These are phyloP conservation scores for Aspergillus sp. DNA, from an alignment of 2,329 filamentous ascomycete genomes.

Conservation along the genomic window DNA sequence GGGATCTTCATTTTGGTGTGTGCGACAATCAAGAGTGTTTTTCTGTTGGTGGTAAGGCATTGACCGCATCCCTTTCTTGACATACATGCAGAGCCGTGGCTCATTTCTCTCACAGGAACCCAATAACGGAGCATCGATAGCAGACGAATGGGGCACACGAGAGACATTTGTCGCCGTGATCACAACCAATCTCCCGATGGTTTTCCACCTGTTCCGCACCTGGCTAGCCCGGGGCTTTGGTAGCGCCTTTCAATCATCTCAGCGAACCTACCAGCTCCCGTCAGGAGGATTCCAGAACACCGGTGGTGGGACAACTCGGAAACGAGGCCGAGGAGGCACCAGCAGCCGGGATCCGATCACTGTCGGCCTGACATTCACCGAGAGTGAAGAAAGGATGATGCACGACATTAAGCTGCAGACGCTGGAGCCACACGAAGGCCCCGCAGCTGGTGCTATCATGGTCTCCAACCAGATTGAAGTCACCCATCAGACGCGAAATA, in stretches of 20 bases:
- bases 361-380: conserved; percentile 41
- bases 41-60: conserved; percentile 44
- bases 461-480: conserved; percentile 49
- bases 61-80: not conserved
- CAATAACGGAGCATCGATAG: conserved; percentile 33
- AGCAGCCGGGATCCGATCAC: conserved; percentile 39
- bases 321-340: conserved; percentile 31
- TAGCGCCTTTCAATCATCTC: conserved; percentile 40
- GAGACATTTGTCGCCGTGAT: conserved; percentile 45
- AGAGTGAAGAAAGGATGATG: conserved; percentile 51
- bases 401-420: conserved; percentile 46
- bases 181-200: conserved; percentile 41
- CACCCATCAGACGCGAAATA: conserved; percentile 22
- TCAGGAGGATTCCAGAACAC: conserved; percentile 28
- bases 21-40: conserved; percentile 54
- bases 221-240: conserved; percentile 44
- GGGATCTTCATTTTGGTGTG: conserved; percentile 56
- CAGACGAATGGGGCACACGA: conserved; percentile 41
- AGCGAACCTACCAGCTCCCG: conserved; percentile 43
- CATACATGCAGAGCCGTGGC: not conserved
- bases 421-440: conserved; percentile 28
- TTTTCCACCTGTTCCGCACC: conserved; percentile 46
- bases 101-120: conserved; percentile 26
- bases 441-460: conserved; percentile 32
- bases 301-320: conserved; percentile 32